Percentiles rank a stretch among this genome's conserved stretches.
Conservation (phyloP, 495 filamentous ascomycete species). For the Friedmanniomyces simplex region DNA sequence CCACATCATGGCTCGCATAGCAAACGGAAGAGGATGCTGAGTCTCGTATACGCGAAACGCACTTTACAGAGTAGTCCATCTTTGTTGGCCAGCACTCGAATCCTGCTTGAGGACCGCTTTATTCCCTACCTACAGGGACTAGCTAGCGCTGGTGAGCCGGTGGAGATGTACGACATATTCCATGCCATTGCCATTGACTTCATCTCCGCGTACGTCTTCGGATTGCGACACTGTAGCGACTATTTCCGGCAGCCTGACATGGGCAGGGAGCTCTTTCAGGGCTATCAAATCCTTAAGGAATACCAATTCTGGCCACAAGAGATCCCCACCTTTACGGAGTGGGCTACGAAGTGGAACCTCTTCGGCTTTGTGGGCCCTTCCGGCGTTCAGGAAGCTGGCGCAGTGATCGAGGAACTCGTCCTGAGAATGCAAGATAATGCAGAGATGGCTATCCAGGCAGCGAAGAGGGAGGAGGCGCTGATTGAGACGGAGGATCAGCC, state of each 20-base stretch:
- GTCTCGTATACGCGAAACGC: slow-evolving; percentile 64
- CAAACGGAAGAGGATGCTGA: slow-evolving; percentile 54
- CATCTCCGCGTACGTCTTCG: slow-evolving; percentile 39
- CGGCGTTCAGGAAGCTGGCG: neutral
- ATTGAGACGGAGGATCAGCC: slow-evolving; percentile 40
- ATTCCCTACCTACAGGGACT: slow-evolving; percentile 41
- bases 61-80: slow-evolving; percentile 52
- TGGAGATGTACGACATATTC: slow-evolving; percentile 31
- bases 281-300: neutral
- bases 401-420: neutral
- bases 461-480: slow-evolving; percentile 39
- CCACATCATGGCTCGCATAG: slow-evolving; percentile 43
- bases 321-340: neutral
- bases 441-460: neutral
- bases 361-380: neutral
- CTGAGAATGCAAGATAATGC: neutral
- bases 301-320: neutral
- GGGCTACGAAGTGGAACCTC: neutral
- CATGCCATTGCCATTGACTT: slow-evolving; percentile 34
- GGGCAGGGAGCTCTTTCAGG: neutral
- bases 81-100: slow-evolving; percentile 45
- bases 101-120: slow-evolving; percentile 52
- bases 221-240: slow-evolving; percentile 38
- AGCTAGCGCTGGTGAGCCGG: slow-evolving; percentile 4
- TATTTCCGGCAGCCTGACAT: slow-evolving; percentile 31